Evolutionary conservation across 2,329 filamentous ascomycete species (phyloP).

Genomic region (Diaporthe destruens): DNA sequence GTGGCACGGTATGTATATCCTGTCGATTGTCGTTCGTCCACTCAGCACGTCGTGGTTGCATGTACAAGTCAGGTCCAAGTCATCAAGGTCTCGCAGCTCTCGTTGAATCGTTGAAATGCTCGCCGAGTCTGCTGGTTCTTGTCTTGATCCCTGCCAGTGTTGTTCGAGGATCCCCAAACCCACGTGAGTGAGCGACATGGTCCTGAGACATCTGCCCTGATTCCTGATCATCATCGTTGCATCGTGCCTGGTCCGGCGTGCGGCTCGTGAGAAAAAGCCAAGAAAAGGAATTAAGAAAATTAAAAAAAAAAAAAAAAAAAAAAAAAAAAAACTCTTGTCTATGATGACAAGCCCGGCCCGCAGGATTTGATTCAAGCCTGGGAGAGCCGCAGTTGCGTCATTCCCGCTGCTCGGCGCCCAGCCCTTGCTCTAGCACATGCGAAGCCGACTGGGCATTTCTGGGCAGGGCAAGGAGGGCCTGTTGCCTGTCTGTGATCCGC

Average conservation of each 20-base stretch:
- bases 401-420: slow-evolving; percentile 26
- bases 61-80: slow-evolving; percentile 15
- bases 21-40: not conserved
- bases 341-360: slow-evolving; percentile 17
- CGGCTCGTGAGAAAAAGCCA: not conserved
- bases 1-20: not conserved
- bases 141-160: slow-evolving; percentile 7
- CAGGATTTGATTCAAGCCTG: slow-evolving; percentile 27
- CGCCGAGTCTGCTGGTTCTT: slow-evolving; percentile 21
- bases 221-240: slow-evolving; percentile 1
- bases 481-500: not conserved
- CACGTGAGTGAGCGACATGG: not conserved
- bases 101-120: slow-evolving; percentile 19
- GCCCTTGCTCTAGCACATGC: slow-evolving; percentile 23
- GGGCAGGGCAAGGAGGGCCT: slow-evolving; percentile 10
- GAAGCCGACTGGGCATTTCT: not conserved
- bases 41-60: not conserved
- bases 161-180: slow-evolving; percentile 20
- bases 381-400: slow-evolving; percentile 32
- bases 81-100: not conserved
- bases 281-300: not conserved
- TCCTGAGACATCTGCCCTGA: slow-evolving; percentile 1
- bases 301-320: not conserved
- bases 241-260: slow-evolving; percentile 16
- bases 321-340: slow-evolving; percentile 3